Base-by-base conservation (phyloP, 495 filamentous ascomycete species). In the Neurospora sp. region DNA sequence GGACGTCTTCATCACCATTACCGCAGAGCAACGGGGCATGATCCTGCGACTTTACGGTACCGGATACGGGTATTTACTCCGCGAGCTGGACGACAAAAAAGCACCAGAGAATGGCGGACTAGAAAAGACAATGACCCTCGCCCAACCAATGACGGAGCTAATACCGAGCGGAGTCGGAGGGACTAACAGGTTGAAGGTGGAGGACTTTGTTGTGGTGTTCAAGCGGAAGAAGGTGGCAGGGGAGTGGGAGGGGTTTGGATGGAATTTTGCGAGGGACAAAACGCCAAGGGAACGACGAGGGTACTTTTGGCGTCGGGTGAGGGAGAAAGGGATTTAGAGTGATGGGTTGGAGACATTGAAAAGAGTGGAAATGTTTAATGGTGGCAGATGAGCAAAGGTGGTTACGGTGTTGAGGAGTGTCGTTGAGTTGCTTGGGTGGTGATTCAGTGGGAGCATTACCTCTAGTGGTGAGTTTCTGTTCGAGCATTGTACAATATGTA, bases 71-170 rank as follows among this genome's bases (percentile, higher is more conserved):
- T 76, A 76, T 37, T 38, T 71, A 4, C 68, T 76, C 12, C 74
- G 74, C 27, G 65, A 68, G 10, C 31, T 35, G 31, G 3, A 35
- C 31, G 68, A 70, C 8, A n/a, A 45, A 20, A 38, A 4, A 1
- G 1, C 14, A 42, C 1, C 6, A 18, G 16, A 44, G 8, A 18
- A 18, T 6, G 4, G 5, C 7, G 18, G 20, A 2, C 20, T 38
- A 14, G 35, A 68, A 35, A 22, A 70, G 12, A 68, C n/a, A 3
- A 76, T 76, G 75, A 71, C 71, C 0, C 70, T 76, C 45, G 74
- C 75, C 20, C 69, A 69, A 22, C 69, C 71, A 9, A 76, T 76
- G 75, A 6, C 4, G 2, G 75, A 76, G 12, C 22, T 75, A 8
- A 20, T 71, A 22, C 42, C 61, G 3, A 69, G 39, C 8, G 75